These are phyloP conservation scores for Aphanoascus verrucosus DNA, from an alignment of 2,329 filamentous ascomycete species.

Conservation along the genomic window DNA sequence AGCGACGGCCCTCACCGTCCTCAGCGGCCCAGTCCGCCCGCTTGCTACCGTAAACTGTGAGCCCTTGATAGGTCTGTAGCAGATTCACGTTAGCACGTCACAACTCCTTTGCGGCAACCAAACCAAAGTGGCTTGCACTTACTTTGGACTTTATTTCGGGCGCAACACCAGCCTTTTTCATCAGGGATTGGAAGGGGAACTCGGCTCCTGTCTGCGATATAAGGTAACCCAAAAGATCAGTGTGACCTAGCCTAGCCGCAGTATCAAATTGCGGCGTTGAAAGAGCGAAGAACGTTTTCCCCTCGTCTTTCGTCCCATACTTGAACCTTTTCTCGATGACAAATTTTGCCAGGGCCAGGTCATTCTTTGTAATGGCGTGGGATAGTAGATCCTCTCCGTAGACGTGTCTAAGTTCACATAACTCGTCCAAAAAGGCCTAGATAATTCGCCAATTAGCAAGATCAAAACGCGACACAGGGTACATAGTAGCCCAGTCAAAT, in stretches of 20 bases:
- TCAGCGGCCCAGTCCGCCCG: constrained; percentile 59
- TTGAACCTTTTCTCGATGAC: constrained; percentile 44
- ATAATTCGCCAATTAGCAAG: neutral
- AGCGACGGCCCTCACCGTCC: constrained; percentile 25
- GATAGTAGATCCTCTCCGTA: constrained; percentile 20
- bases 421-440: neutral
- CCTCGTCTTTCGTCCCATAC: constrained; percentile 30
- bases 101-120: neutral
- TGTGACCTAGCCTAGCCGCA: constrained; percentile 38
- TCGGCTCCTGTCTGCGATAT: constrained; percentile 56
- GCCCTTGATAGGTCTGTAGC: constrained; percentile 56
- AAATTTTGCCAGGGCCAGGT: constrained; percentile 42
- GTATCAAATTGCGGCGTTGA: constrained; percentile 23
- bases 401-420: neutral
- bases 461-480: neutral
- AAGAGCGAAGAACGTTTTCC: constrained; percentile 20
- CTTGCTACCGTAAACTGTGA: constrained; percentile 63
- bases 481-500: neutral
- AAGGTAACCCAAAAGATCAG: constrained; percentile 49
- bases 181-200: constrained; percentile 54
- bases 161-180: constrained; percentile 53
- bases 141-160: constrained; percentile 41
- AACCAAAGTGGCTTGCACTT: neutral
- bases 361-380: constrained; percentile 41
- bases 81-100: neutral